A percentile compares a stretch with the other conserved stretches of the same genome.
Conservation (phyloP, 2,329 filamentous ascomycete species). For the Phaeomoniella chlamydospora region DNA sequence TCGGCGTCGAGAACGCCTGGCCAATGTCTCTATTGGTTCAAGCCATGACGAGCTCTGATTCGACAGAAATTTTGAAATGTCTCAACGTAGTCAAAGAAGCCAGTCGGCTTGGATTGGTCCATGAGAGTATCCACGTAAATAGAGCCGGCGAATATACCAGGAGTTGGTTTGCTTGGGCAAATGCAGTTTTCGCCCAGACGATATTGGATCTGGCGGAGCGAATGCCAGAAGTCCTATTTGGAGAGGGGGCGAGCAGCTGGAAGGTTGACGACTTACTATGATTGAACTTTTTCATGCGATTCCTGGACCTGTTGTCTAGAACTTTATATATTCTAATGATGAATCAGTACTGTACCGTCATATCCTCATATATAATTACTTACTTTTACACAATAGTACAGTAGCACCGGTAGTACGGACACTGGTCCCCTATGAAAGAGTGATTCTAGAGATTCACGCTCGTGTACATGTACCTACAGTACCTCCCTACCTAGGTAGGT, state of each 20-base stretch:
- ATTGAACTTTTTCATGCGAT: too few species aligned
- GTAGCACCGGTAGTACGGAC: too few species aligned
- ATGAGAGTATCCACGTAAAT: conserved; percentile 85
- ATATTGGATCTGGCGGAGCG: conserved; percentile 78
- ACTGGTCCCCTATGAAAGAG: too few species aligned
- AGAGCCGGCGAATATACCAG: conserved; percentile 56
- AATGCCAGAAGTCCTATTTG: conserved; percentile 80
- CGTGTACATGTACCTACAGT: too few species aligned
- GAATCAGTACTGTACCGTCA: too few species aligned
- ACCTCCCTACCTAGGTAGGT: too few species aligned
- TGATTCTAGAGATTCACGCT: too few species aligned
- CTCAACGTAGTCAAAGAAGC: conserved; percentile 62
- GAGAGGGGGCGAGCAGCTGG: conserved; percentile 29
- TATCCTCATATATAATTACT: too few species aligned
- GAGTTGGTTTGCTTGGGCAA: conserved; percentile 97
- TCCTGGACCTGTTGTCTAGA: too few species aligned
- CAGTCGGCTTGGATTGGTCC: conserved; percentile 64
- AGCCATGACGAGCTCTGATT: conserved; percentile 74
- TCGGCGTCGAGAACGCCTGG: conserved; percentile 86
- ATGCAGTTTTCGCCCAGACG: conserved; percentile 87
- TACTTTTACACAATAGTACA: too few species aligned
- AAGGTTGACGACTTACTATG: background rate
- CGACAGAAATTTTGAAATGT: conserved; percentile 58
- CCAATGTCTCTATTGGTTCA: conserved; percentile 91
- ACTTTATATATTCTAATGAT: too few species aligned